phyloP scores from a whole-genome alignment of 768 basidiomycete species.

The Lentinula detonsa region DNA sequence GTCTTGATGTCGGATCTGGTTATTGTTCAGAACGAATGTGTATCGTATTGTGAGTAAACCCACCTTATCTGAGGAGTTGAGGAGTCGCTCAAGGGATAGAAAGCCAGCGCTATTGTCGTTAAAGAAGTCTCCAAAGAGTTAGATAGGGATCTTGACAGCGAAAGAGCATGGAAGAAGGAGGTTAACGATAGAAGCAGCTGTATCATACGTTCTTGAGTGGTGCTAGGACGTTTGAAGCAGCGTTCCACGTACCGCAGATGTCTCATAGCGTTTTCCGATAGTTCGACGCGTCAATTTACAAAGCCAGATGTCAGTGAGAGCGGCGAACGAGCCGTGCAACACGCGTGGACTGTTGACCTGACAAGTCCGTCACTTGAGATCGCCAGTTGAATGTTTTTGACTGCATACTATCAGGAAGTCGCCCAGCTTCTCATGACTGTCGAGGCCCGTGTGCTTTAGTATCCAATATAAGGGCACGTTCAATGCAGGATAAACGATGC shows the following conservation, averaged over 20 bases:
- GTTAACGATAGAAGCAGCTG: slow-evolving; percentile 78
- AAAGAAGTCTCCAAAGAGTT: slow-evolving; percentile 91
- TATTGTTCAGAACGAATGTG: background rate
- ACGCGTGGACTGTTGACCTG: slow-evolving; percentile 74
- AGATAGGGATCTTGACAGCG: slow-evolving; percentile 82
- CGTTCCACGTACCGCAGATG: slow-evolving; percentile 53
- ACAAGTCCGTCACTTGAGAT: background rate
- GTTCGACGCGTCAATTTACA: slow-evolving; percentile 52
- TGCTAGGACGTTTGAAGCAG: background rate
- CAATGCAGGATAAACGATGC: slow-evolving; percentile 73
- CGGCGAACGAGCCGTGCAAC: slow-evolving; percentile 71
- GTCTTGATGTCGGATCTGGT: slow-evolving; percentile 26
- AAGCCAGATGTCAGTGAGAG: slow-evolving; percentile 74
- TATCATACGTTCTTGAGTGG: background rate
- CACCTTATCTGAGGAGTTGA: background rate
- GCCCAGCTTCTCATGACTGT: slow-evolving; percentile 29
- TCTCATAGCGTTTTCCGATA: slow-evolving; percentile 51
- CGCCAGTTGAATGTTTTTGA: background rate
- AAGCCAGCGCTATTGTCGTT: slow-evolving; percentile 67
- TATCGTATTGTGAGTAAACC: background rate
- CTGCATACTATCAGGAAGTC: slow-evolving; percentile 51
- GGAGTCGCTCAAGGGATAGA: slow-evolving; percentile 65
- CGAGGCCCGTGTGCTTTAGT: slow-evolving; percentile 50
- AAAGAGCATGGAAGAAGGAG: slow-evolving; percentile 82
- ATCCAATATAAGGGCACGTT: slow-evolving; percentile 78